Evolutionary conservation across 345 rosid species (phyloP).

Genomic region (Bruguiera gymnorhiza): DNA sequence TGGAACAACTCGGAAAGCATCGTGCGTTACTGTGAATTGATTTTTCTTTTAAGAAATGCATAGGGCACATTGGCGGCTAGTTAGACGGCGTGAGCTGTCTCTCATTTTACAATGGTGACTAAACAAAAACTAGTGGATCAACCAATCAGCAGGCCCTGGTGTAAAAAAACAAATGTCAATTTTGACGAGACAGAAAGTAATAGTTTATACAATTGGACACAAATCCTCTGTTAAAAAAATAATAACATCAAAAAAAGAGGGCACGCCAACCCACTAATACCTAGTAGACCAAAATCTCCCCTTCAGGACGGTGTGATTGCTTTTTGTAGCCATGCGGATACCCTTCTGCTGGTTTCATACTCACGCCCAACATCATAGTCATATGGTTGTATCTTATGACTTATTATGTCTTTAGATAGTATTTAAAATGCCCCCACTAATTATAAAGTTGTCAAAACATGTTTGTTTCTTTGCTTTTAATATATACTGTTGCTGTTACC

Average conservation of each 20-base stretch:
- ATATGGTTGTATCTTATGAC: neutral
- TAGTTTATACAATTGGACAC: slow-evolving; percentile 1
- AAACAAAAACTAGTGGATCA: too few species aligned
- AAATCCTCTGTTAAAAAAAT: neutral
- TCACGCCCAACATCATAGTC: neutral
- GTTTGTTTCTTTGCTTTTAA: too few species aligned
- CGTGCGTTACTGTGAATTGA: neutral
- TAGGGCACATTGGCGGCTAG: slow-evolving; percentile 4
- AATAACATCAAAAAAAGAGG: neutral
- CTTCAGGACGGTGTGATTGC: neutral
- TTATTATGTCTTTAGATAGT: neutral
- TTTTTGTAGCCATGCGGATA: neutral
- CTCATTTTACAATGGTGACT: too few species aligned
- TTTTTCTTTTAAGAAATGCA: neutral
- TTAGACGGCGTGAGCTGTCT: neutral
- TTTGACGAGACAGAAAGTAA: neutral
- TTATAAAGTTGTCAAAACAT: too few species aligned
- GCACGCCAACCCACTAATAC: neutral
- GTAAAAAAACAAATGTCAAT: neutral
- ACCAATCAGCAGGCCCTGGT: too few species aligned
- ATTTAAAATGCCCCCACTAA: too few species aligned
- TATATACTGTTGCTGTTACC: too few species aligned
- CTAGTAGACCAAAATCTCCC: neutral
- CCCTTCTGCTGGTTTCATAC: neutral
- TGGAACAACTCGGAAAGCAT: neutral